phyloP scores from a whole-genome alignment of 2,329 filamentous ascomycete species.

The Alternaria sp. region DNA sequence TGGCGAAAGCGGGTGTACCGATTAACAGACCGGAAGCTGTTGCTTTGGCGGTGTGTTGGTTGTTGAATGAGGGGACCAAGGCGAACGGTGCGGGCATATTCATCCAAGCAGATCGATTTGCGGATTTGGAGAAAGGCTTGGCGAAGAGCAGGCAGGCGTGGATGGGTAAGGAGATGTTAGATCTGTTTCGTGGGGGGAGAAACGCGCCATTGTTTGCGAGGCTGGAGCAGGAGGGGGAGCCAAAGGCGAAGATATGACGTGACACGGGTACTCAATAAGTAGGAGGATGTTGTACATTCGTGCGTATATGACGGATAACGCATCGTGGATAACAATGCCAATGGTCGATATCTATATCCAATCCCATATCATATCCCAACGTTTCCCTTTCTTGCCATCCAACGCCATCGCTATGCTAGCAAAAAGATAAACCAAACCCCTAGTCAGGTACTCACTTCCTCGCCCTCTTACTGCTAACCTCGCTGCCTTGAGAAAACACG shows the following conservation, averaged over 20 bases:
- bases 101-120: constrained; percentile 55
- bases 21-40: constrained; percentile 59
- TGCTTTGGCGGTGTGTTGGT: constrained; percentile 56
- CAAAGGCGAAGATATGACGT: constrained; percentile 33
- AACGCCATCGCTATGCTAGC: constrained; percentile 32
- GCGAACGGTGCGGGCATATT: constrained; percentile 59
- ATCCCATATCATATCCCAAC: not conserved
- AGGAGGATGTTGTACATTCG: constrained; percentile 5
- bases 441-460: constrained; percentile 34
- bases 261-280: not conserved
- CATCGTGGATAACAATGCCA: not conserved
- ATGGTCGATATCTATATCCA: not conserved
- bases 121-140: constrained; percentile 58
- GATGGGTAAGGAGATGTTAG: constrained; percentile 63
- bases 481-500: constrained; percentile 69
- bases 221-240: constrained; percentile 26
- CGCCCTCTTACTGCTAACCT: constrained; percentile 43
- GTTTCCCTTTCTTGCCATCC: not conserved
- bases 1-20: constrained; percentile 56
- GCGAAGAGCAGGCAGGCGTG: constrained; percentile 57
- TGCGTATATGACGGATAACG: not conserved
- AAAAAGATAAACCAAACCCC: not conserved
- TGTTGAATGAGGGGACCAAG: constrained; percentile 55
- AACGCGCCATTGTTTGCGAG: constrained; percentile 43
- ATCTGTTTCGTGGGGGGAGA: constrained; percentile 58